Evolutionary conservation across 2,329 filamentous ascomycete genomes (phyloP), one percentile per base, ranked within the genome.

Genomic region (Sporothrix brasiliensis): DNA sequence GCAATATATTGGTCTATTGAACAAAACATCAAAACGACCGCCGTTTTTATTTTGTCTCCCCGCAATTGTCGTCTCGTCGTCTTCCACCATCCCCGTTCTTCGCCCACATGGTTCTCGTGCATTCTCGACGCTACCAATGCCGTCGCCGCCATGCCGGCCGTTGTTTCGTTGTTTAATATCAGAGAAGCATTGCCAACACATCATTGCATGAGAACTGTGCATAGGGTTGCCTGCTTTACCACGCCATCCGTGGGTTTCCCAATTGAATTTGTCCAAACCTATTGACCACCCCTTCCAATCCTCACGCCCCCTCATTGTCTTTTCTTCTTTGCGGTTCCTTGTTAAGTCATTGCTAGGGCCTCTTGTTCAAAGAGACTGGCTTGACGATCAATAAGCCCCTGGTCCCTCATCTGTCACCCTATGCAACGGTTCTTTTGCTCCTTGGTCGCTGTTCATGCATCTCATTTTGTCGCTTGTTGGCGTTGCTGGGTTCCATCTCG

Each of bases 171-270:
- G n/a, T 66, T 83, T 83, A 85, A 85, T 84, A 82, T 85, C 82
- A 83, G 66, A 86, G 82, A 81, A 77, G 75, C 82, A 77, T 80
- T 91, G 89, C 88, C 89, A 91, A 87, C 89, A 89, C 89, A 91
- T 91, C 89, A 88, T 80, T 91, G 88, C 89, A 89, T 91, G 84
- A 85, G 83, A 47, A 53, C 68, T 72, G 68, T 69, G 61, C 61
- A 52, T 66, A 72, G 34, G 70, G 61, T 68, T 56, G 63, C 63
- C n/a, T 39, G 54, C 63, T 34, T 39, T 69, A 41, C 56, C 56
- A 44, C 58, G 39, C 80, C 80, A 79, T 76, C 66, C 50, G 63
- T 56, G 80, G 34, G n/a, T 10, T 44, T 63, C 30, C 30, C 54
- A 68, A 21, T 70, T n/a, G 41, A 67, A 63, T 63, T 19, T 34